Percentiles rank a stretch among this genome's conserved stretches.
Conservation (phyloP, 441 rosid species). For the Mallotus repandus region DNA sequence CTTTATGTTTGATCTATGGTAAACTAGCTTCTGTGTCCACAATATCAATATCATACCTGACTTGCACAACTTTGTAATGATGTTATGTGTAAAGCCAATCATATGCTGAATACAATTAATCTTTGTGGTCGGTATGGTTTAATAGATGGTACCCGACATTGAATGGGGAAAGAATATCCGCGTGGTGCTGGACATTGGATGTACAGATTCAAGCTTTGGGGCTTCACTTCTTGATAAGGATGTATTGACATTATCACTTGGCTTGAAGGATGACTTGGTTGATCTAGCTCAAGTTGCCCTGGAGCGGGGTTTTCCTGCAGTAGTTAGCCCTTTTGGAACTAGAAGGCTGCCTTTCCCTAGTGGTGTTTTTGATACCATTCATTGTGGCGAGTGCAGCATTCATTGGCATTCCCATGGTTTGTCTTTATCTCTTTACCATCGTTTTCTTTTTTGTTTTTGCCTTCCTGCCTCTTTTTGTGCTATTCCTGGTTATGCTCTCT, state of each 20-base stretch:
- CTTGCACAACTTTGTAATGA: neutral
- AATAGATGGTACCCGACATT: constrained; percentile 96
- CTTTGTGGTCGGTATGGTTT: constrained; percentile 36
- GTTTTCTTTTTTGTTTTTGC: constrained; percentile 5
- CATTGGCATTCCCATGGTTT: constrained; percentile 84
- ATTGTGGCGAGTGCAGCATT: constrained; percentile 73
- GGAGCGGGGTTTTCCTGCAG: constrained; percentile 85
- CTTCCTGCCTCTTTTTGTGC: neutral
- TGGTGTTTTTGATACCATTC: constrained; percentile 84
- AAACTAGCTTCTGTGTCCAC: neutral
- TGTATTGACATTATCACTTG: constrained; percentile 71
- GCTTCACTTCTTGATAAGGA: constrained; percentile 76
- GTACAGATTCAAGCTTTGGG: constrained; percentile 68
- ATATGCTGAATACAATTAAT: constrained; percentile 4
- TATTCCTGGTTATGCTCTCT: neutral
- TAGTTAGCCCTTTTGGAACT: constrained; percentile 63
- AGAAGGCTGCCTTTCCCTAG: constrained; percentile 92
- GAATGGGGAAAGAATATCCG: constrained; percentile 98
- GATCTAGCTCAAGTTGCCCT: constrained; percentile 87
- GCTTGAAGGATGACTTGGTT: constrained; percentile 85
- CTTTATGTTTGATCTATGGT: neutral
- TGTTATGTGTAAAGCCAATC: neutral
- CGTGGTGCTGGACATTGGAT: constrained; percentile 79
- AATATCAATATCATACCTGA: neutral
- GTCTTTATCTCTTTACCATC: constrained; percentile 11